Base-by-base conservation (phyloP, 106 monocot genomes). In the Phalaenopsis equestris region DNA sequence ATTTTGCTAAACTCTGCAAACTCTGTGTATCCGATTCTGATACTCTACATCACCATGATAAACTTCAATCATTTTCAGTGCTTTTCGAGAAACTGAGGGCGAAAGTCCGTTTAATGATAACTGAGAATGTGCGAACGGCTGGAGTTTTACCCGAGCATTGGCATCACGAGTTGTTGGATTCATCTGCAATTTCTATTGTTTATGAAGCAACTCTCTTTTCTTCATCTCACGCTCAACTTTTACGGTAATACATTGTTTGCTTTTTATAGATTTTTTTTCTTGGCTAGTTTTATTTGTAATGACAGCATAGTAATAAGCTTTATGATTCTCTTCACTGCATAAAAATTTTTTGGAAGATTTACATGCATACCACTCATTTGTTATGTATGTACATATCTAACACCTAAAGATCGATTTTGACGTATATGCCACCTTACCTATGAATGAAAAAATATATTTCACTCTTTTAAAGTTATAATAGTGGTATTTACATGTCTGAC, bases 81-180 rank as follows among this genome's bases (percentile, higher is more conserved):
- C 83, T 97, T 19, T 77, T 94, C 79, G 94, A 85, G 67, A 93
- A 94, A 84, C 80, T 92, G 68, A 91, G 86, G 78, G 82, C 76
- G 46, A 89, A 80, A 84, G 78, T 88, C 15, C 48, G 15, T 79
- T 57, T 30, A 56, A 86, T 81, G 77, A 89, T 79, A 36, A 41
- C 43, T 10, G 78, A 73, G 61, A 74, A 52, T 56, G 45, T 82
- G 6, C 55, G 75, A 1, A 80, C 48, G 42, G 81, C 77, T 67
- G 88, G 88, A 37, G 81, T 38, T 11, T 18, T 57, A 12, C 80
- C 80, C 58, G 82, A 90, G 48, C 79, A 86, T 73, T 97, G 94
- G 94, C 86, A 80, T 55, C 89, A 94, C 76, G 58, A 84, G 19
- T 77, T 89, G 56, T 80, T 97, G 65, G 89, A 97, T 84, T 81